Evolutionary conservation across 306 rosid species (phyloP), one percentile per base, ranked within the genome.

Genomic region (Castanea mollissima): DNA sequence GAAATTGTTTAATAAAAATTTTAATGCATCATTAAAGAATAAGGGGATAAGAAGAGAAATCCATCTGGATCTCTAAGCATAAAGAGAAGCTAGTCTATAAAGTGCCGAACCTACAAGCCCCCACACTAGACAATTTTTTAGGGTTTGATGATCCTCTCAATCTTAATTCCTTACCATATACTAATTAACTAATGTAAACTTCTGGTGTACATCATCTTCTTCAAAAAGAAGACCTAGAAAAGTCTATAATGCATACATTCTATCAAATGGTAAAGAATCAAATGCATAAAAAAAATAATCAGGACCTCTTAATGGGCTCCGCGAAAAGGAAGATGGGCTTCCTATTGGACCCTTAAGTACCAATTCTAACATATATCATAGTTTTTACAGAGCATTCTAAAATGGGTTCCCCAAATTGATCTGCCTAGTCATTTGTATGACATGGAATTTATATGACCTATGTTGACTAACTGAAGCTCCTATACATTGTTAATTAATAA

Each of bases 41-140:
- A 35, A 72, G 74, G 70, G 31, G n/a, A 76, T 71, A 80, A 51
- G 72, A 18, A 57, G 25, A 54, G 25, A 81, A 70, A 58, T 76
- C 46, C 58, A 58, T 13, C 7, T 23, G 32, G 21, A 76, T 20
- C 14, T 25, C 58, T 35, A 12, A 19, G 54, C 74, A 73, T 31
- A 77, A 77, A 75, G 23, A 69, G 11, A 25, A 41, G 78, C 81
- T 38, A 71, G 31, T 71, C 78, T 35, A 62, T 60, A 71, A 59
- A 71, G 63, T 55, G 21, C 75, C 68, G 18, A 78, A 20, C 13
- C 44, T 23, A 13, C 23, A 71, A 23, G 46, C 34, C 41, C 71
- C 63, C 52, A 29, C 69, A 1, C 18, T 56, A 13, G 59, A 31
- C 52, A 78, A 78, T 78, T 57, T 21, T 56, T 59, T 57, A 46